Evolutionary conservation across 345 rosid genomes (phyloP), one percentile per base, ranked within the genome.

Genomic region (Sisymbrium irio): DNA sequence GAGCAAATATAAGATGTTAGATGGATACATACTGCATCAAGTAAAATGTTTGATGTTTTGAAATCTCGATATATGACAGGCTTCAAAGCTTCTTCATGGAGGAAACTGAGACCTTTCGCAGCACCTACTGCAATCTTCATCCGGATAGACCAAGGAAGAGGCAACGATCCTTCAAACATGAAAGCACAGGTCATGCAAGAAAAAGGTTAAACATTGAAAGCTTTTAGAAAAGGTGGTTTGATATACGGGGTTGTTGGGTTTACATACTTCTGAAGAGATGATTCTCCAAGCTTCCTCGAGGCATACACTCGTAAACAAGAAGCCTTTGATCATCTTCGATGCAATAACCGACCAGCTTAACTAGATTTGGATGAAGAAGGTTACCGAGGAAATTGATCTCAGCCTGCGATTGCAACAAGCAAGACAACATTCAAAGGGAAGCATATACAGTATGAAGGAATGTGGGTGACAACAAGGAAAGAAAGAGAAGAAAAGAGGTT

Each of bases 111-210:
- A 62, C 96, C 96, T 68, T 84, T 88, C 0, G 96, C 93, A 75
- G 96, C 96, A 67, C 91, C 96, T 58, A 86, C 74, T n/a, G 90
- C 93, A 65, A 90, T 85, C 79, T 86, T 88, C 89, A 90, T 88
- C 75, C 96, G 83, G 60, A 86, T 86, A 59, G 91, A 82, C 96
- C 96, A 90, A 19, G 93, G 93, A 78, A 90, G 93, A 65, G 96
- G 93, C 79, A 88, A 81, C 39, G 96, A 84, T 84, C 93, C 96
- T 89, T 47, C 6, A 25, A 47, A 56, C 51, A 77, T 12, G 40
- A 62, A 72, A 72, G 22, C 18, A 37, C 46, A 2, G 8, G 2
- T 17, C 41, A 3, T 8, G 12, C 33, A 51, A 18, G 19, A 17
- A 12, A 7, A 15, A 28, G 6, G 6, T 54, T 9, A 28, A 76